Percentiles rank a stretch among this genome's conserved stretches.
phyloP scores from a whole-genome alignment of 163 green algal species.

The Volvox carteri region DNA sequence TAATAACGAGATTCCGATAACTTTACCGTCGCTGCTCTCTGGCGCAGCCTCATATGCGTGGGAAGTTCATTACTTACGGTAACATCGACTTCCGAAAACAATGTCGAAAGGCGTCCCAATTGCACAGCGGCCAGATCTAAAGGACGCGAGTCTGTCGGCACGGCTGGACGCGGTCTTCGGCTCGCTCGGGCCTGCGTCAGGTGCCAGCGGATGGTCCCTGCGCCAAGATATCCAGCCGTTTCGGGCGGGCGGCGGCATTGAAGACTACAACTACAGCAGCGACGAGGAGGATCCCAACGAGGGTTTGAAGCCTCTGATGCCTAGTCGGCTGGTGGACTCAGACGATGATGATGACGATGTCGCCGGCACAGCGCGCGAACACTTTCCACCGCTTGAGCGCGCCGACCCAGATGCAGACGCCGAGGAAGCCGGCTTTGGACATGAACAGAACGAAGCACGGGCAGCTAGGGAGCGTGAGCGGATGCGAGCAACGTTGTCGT shows the following conservation, averaged over 20 bases:
- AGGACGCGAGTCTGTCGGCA: constrained; percentile 6
- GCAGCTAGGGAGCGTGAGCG: constrained; percentile 14
- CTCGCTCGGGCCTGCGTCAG: neutral
- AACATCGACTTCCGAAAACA: neutral
- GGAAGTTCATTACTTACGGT: too few species aligned
- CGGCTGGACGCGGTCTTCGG: constrained; percentile 47
- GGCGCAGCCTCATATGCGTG: too few species aligned
- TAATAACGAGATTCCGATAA: too few species aligned
- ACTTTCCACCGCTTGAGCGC: neutral
- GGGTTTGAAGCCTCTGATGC: constrained; percentile 33
- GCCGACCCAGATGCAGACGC: constrained; percentile 6
- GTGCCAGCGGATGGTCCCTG: constrained; percentile 24
- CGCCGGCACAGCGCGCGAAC: neutral
- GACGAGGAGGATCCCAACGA: constrained; percentile 51
- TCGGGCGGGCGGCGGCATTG: neutral
- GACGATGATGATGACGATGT: constrained; percentile 24
- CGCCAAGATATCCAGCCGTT: constrained; percentile 24
- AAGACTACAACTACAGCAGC: constrained; percentile 22
- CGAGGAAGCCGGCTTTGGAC: neutral
- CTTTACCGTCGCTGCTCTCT: too few species aligned
- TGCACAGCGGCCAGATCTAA: constrained; percentile 18
- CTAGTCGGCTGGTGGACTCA: constrained; percentile 26
- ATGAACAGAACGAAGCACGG: neutral
- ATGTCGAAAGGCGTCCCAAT: constrained; percentile 47
- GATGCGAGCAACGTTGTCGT: constrained; percentile 1